These are phyloP conservation scores for Bonnemaisonia californica DNA, from an alignment of 31 red algal genomes.

Conservation along the genomic window DNA sequence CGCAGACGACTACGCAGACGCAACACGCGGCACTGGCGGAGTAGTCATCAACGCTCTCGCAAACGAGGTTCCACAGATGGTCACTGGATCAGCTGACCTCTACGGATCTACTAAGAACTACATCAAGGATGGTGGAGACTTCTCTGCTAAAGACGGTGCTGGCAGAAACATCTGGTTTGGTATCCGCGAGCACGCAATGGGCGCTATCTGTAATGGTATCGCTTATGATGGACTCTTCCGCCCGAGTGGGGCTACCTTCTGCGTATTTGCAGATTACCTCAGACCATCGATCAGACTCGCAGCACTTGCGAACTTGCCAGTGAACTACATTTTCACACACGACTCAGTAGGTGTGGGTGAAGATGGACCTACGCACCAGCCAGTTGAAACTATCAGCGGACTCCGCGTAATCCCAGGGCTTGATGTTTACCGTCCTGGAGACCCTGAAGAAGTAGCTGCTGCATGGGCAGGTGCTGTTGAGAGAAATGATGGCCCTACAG, in stretches of 20 bases:
- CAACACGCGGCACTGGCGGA: conserved; percentile 79
- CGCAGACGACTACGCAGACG: conserved; percentile 40
- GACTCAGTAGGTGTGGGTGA: conserved; percentile 95
- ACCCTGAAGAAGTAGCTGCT: conserved; percentile 81
- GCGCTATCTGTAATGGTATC: conserved; percentile 85
- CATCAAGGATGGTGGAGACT: conserved; percentile 82
- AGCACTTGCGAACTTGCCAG: conserved; percentile 76
- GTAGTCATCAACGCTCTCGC: conserved; percentile 85
- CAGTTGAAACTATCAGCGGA: conserved; percentile 90
- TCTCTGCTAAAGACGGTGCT: conserved; percentile 51
- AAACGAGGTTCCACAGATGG: conserved; percentile 59
- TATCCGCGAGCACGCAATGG: conserved; percentile 96
- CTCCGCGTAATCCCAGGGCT: conserved; percentile 88
- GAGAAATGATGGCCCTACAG: conserved; percentile 53
- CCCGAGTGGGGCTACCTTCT: conserved; percentile 95
- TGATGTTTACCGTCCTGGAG: conserved; percentile 86
- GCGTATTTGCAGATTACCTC: conserved; percentile 96
- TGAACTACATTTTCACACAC: conserved; percentile 89
- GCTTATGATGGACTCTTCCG: conserved; percentile 52
- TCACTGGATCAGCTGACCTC: conserved; percentile 97
- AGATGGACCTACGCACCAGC: conserved; percentile 99
- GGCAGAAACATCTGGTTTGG: conserved; percentile 91
- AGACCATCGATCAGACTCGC: conserved; percentile 80
- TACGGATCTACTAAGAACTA: conserved; percentile 83
- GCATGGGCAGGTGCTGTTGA: conserved; percentile 66